Percentiles rank a stretch among this genome's conserved stretches.
These are phyloP conservation scores for Ogataea sp. DNA, from an alignment of 805 yeast genomes.

Conservation along the genomic window DNA sequence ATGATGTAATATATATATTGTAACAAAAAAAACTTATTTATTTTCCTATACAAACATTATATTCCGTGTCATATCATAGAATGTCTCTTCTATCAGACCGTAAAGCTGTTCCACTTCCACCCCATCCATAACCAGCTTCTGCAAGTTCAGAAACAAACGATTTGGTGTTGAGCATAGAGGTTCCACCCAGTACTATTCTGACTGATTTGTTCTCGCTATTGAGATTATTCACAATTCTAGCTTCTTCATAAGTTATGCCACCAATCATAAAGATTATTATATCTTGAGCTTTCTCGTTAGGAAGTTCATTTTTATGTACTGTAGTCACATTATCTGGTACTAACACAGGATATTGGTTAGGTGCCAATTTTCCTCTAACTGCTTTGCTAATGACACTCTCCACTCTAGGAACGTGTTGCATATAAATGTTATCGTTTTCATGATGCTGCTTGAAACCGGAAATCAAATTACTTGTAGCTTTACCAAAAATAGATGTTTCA, in stretches of 20 bases:
- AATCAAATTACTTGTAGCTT: constrained; percentile 17
- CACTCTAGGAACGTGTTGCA: constrained; percentile 84
- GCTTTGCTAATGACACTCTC: constrained; percentile 36
- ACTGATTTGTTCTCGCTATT: constrained; percentile 48
- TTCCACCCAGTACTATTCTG: constrained; percentile 77
- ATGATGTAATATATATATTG: no score
- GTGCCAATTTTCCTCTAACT: constrained; percentile 31
- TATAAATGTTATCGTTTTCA: constrained; percentile 62
- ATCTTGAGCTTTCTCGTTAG: constrained; percentile 38
- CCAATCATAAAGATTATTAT: constrained; percentile 72
- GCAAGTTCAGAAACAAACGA: constrained; percentile 26
- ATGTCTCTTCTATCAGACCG: background rate
- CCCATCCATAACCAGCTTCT: constrained; percentile 15
- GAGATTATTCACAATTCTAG: constrained; percentile 69
- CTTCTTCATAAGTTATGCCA: constrained; percentile 90
- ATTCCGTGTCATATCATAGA: background rate
- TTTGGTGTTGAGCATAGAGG: constrained; percentile 43
- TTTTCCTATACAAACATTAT: background rate
- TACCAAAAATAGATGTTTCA: constrained; percentile 17
- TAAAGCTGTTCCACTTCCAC: constrained; percentile 2
- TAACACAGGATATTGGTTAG: constrained; percentile 34
- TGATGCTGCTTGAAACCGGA: constrained; percentile 29
- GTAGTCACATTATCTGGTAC: constrained; percentile 21
- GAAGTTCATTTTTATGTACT: background rate
- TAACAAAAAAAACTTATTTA: background rate